Base-by-base conservation (phyloP, 345 rosid species). In the Linum usitatissimum region DNA sequence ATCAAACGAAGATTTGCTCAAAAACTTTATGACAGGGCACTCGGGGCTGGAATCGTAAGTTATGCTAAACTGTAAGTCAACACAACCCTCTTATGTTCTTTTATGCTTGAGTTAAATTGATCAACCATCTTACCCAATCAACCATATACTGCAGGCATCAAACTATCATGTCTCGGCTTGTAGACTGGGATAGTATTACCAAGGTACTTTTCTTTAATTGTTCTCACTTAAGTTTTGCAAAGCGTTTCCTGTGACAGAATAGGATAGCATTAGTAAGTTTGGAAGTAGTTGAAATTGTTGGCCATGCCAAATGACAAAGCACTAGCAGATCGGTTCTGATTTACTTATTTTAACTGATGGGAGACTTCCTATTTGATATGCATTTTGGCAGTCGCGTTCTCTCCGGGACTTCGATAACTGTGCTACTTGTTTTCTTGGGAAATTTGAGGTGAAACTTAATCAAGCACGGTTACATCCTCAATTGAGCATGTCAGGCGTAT, bases 31-130 rank as follows among this genome's bases (percentile, higher is more conserved):
- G 65, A 63, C 60, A 71, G 51, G 66, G 73, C 49, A 21, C 62
- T 77, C 40, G 21, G 65, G 30, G 6, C 61, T 60, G 81, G 81
- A 57, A 74, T 77, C 5, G 68, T 63, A 68, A 73, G 70, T 74
- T 77, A 68, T 69, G 78, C 78, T 12, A 65, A 68, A 66, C 34
- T 66, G 81, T 77, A 74, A 53, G 81, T 71, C 38, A 34, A 7
- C 38, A 4, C 38, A 34, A 34, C 12, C 30, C 18, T 28, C 18
- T 12, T 28, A 30, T 19, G 30, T 18, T 9, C 30, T 55, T 55
- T 55, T 28, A 55, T 20, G 30, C 6, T 17, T 7, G 57, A 55
- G 18, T 55, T 18, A 15, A 17, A 6, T 6, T 55, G 30, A 55
- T 18, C 5, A 18, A n/a, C 59, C 59, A 10, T 34, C 30, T 56